These are phyloP conservation scores for Cryptococcus maquisensis DNA, from an alignment of 1,284 basidiomycete genomes.

Conservation along the genomic window DNA sequence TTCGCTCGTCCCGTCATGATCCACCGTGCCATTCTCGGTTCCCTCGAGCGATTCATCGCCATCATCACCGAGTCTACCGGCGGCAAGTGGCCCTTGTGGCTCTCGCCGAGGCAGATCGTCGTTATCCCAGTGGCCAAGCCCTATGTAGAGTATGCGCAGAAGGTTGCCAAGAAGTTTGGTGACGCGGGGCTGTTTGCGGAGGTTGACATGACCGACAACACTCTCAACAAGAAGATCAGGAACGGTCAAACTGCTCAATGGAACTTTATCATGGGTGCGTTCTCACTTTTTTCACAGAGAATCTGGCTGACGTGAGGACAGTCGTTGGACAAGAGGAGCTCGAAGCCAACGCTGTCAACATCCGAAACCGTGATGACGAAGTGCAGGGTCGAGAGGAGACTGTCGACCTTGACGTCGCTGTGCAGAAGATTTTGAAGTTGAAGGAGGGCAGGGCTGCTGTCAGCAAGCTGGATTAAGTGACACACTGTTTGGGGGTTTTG, in stretches of 20 bases:
- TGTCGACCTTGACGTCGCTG: slow-evolving; percentile 39
- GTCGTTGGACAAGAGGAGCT: slow-evolving; percentile 94
- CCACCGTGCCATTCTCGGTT: slow-evolving; percentile 93
- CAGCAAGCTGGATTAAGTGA: slow-evolving; percentile 14
- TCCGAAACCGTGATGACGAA: slow-evolving; percentile 85
- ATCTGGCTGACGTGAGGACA: slow-evolving; percentile 36
- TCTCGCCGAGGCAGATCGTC: slow-evolving; percentile 89
- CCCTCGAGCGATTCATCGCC: slow-evolving; percentile 91
- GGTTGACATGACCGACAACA: slow-evolving; percentile 87
- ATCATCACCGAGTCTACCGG: slow-evolving; percentile 97
- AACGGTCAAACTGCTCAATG: slow-evolving; percentile 90
- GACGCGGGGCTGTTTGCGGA: slow-evolving; percentile 79
- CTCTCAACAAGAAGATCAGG: slow-evolving; percentile 92
- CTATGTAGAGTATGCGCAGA: slow-evolving; percentile 84
- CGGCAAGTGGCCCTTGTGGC: slow-evolving; percentile 99
- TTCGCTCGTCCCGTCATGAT: slow-evolving; percentile 90
- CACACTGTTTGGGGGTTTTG: neutral
- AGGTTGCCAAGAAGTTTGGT: slow-evolving; percentile 67
- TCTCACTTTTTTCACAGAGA: neutral
- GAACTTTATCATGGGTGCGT: slow-evolving; percentile 90
- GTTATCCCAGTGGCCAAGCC: slow-evolving; percentile 84
- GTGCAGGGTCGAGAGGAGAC: slow-evolving; percentile 47
- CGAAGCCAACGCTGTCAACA: slow-evolving; percentile 80
- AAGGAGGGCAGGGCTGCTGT: slow-evolving; percentile 32
- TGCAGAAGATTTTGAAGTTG: slow-evolving; percentile 37